phyloP scores from a whole-genome alignment of 2,329 filamentous ascomycete species.

The Tolypocladium capitatum region DNA sequence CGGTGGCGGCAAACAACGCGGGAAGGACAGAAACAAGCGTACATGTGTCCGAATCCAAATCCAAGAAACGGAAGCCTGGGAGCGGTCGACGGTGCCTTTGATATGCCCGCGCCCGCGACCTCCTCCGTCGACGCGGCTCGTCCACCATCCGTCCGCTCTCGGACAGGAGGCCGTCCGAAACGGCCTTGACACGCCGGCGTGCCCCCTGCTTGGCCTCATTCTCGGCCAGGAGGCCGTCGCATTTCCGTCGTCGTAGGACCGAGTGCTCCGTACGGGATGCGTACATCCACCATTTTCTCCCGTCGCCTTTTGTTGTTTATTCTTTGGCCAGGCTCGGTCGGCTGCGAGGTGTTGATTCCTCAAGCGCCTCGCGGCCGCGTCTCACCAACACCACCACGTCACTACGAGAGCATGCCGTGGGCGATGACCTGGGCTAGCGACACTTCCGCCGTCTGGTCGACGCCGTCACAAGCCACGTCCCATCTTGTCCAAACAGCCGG shows the following conservation, averaged over 20 bases:
- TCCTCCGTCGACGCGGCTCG: not conserved
- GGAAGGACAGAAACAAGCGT: not conserved
- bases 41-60: not conserved
- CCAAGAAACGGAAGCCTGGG: not conserved
- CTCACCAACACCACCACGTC: too few species aligned
- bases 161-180: not conserved
- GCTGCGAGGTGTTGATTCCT: too few species aligned
- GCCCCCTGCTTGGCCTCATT: too few species aligned
- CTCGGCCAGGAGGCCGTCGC: too few species aligned
- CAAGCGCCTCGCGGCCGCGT: too few species aligned
- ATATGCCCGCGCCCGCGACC: not conserved
- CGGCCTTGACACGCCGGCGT: not conserved
- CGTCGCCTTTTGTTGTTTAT: too few species aligned
- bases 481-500: not conserved
- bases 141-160: not conserved
- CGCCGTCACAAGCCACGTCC: not conserved
- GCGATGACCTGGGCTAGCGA: too few species aligned
- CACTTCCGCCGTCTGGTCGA: constrained; percentile 1
- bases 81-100: not conserved
- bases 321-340: too few species aligned
- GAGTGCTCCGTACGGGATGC: too few species aligned
- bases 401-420: too few species aligned
- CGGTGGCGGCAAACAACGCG: not conserved
- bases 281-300: too few species aligned
- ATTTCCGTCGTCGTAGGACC: too few species aligned